Conservation (phyloP, 495 filamentous ascomycete genomes). For the Pseudomonodictys pantanalensis region DNA sequence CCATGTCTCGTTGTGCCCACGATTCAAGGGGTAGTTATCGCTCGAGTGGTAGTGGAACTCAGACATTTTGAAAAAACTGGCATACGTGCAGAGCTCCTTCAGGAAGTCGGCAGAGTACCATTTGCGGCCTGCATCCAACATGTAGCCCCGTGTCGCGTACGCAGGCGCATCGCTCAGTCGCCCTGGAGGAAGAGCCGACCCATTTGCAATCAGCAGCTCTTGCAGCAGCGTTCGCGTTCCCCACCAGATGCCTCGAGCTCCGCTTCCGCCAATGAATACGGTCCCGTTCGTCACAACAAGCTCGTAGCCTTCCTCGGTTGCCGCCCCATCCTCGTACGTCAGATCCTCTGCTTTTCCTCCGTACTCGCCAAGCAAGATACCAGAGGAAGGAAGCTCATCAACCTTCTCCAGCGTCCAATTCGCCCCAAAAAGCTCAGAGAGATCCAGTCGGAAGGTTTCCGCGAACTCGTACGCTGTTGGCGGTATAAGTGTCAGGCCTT, state of each 20-base stretch:
- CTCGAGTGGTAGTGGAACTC: slow-evolving; percentile 59
- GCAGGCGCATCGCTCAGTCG: slow-evolving; percentile 47
- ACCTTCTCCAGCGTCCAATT: slow-evolving; percentile 38
- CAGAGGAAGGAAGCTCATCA: slow-evolving; percentile 34
- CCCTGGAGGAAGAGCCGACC: slow-evolving; percentile 38
- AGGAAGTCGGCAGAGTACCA: slow-evolving; percentile 54
- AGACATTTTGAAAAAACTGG: slow-evolving; percentile 56
- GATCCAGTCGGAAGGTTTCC: slow-evolving; percentile 46
- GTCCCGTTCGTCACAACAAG: slow-evolving; percentile 37
- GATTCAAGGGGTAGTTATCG: slow-evolving; percentile 57
- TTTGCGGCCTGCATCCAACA: slow-evolving; percentile 57
- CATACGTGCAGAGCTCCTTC: slow-evolving; percentile 57
- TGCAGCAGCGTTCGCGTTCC: slow-evolving; percentile 55
- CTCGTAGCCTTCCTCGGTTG: slow-evolving; percentile 52
- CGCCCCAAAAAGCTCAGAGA: slow-evolving; percentile 41
- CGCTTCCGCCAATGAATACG: slow-evolving; percentile 48
- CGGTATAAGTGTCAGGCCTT: slow-evolving; percentile 54
- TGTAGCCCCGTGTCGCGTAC: slow-evolving; percentile 50
- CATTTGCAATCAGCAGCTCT: slow-evolving; percentile 41
- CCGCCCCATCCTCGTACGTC: slow-evolving; percentile 48
- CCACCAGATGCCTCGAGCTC: slow-evolving; percentile 56
- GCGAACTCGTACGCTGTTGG: slow-evolving; percentile 51
- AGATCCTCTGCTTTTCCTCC: slow-evolving; percentile 29
- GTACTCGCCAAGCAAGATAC: slow-evolving; percentile 41
- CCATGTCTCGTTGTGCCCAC: slow-evolving; percentile 53